A percentile compares a stretch with the other conserved stretches of the same genome.
phyloP scores from a whole-genome alignment of 306 rosid species.

The Corylus avellana region DNA sequence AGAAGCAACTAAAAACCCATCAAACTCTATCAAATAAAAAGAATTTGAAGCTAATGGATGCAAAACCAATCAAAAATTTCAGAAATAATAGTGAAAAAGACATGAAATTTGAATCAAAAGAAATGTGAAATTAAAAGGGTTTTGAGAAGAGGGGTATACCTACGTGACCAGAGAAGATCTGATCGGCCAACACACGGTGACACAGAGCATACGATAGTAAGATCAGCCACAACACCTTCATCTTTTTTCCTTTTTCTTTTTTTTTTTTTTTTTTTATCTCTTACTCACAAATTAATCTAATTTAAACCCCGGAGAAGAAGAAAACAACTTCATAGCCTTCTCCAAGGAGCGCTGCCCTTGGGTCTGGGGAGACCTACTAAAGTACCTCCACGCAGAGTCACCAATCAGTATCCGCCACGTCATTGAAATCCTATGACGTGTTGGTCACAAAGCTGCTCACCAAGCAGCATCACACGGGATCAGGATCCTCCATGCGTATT shows the following conservation, averaged over 20 bases:
- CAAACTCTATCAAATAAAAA: background rate
- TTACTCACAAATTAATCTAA: background rate
- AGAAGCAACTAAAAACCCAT: background rate
- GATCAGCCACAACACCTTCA: conserved; percentile 44
- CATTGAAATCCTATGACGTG: background rate
- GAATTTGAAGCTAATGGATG: background rate
- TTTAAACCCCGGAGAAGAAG: background rate
- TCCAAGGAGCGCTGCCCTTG: background rate
- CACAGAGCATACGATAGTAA: conserved; percentile 30
- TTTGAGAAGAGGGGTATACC: conserved; percentile 37
- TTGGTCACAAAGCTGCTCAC: too few species aligned
- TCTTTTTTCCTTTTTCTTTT: conserved; percentile 3
- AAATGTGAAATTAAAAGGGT: background rate
- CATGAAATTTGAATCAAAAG: background rate
- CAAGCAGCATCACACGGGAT: too few species aligned
- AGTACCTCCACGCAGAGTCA: background rate
- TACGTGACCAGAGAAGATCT: conserved; percentile 57
- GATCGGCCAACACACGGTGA: conserved; percentile 48
- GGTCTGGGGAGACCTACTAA: background rate
- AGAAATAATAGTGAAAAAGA: background rate
- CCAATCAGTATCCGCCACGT: conserved; percentile 15
- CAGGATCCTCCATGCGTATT: too few species aligned
- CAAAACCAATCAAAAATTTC: background rate
- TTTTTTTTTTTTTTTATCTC: too few species aligned
- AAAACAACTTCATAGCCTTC: background rate